A percentile compares a stretch with the other conserved stretches of the same genome.
phyloP scores from a whole-genome alignment of 306 rosid genomes.

The Cucumis sativus region DNA sequence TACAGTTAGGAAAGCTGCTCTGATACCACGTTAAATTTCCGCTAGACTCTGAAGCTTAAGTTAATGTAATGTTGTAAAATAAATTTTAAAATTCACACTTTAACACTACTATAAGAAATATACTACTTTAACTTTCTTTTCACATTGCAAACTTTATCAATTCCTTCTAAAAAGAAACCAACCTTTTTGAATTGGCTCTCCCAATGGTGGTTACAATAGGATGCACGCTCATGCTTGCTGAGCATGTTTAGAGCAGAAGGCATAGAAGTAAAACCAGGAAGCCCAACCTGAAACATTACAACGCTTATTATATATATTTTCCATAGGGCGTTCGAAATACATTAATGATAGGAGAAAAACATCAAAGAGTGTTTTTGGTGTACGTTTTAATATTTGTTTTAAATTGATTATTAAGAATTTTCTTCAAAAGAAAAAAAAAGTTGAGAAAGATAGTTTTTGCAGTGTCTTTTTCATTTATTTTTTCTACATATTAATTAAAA shows the following conservation, averaged over 20 bases:
- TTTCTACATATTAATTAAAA: background rate
- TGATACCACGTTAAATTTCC: background rate
- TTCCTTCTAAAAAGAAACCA: constrained; percentile 3
- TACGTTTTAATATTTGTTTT: background rate
- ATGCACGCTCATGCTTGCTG: constrained; percentile 91
- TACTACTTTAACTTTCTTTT: background rate
- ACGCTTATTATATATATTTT: background rate
- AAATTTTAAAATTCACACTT: background rate
- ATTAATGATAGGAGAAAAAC: background rate
- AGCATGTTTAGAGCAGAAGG: constrained; percentile 86
- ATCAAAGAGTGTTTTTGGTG: background rate
- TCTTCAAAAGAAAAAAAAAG: background rate
- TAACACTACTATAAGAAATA: background rate
- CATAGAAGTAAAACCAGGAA: constrained; percentile 93
- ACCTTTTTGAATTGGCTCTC: constrained; percentile 90
- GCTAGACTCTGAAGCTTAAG: background rate
- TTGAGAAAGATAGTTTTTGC: background rate
- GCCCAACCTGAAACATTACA: constrained; percentile 59
- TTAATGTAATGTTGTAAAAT: background rate
- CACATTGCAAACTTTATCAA: background rate
- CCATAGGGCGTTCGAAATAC: background rate
- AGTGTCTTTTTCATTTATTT: background rate
- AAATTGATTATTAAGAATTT: background rate
- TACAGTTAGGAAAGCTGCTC: background rate
- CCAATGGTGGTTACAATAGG: constrained; percentile 97